These are phyloP conservation scores for Balakata baccata DNA, from an alignment of 345 rosid species.

Conservation along the genomic window DNA sequence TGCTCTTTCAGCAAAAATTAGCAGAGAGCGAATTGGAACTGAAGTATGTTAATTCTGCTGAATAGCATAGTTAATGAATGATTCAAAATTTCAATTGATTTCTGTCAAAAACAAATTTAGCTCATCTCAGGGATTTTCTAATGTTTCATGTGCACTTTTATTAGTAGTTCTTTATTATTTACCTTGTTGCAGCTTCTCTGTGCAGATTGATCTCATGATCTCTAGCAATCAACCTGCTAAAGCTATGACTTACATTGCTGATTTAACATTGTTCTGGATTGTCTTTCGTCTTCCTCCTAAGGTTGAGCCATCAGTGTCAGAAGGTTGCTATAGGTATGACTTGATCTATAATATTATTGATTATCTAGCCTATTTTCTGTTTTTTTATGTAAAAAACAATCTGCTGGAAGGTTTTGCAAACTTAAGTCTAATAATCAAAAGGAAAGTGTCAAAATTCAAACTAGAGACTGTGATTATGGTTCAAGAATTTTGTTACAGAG, in stretches of 20 bases:
- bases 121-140: neutral
- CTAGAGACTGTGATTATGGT: neutral
- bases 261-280: constrained; percentile 60
- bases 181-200: constrained; percentile 17
- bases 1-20: constrained; percentile 82
- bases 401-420: neutral
- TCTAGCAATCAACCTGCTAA: constrained; percentile 76
- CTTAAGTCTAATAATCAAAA: neutral
- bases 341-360: constrained; percentile 7
- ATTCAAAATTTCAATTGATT: neutral
- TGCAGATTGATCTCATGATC: constrained; percentile 87
- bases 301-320: constrained; percentile 49
- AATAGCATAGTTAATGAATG: neutral
- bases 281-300: constrained; percentile 63
- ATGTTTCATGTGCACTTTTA: neutral
- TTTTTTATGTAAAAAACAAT: neutral
- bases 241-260: constrained; percentile 53
- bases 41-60: constrained; percentile 53
- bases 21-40: constrained; percentile 87
- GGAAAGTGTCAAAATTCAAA: too few species aligned
- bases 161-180: constrained; percentile 11
- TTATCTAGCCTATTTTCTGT: neutral
- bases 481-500: neutral
- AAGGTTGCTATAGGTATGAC: constrained; percentile 57
- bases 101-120: constrained; percentile 1